Conservation (phyloP, 2,329 filamentous ascomycete species). For the Mollisia scopiformis region DNA sequence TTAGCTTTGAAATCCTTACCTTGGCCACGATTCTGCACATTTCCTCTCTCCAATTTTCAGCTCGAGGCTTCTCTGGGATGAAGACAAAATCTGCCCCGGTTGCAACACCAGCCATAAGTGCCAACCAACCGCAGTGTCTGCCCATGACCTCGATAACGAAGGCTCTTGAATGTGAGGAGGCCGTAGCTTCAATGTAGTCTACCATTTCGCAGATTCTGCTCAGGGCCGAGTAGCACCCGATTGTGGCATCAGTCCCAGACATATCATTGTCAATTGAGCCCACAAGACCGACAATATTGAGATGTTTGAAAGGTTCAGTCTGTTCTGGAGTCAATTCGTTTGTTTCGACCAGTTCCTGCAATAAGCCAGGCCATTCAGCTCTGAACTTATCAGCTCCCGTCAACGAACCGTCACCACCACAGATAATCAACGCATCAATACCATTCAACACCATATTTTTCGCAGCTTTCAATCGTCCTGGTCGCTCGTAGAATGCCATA, state of each 20-base stretch:
- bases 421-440: slow-evolving; percentile 95
- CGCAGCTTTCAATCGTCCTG: slow-evolving; percentile 80
- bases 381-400: slow-evolving; percentile 96
- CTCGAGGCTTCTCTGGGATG: slow-evolving; percentile 90
- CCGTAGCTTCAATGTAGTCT: slow-evolving; percentile 95
- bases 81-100: slow-evolving; percentile 97
- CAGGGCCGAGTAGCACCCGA: slow-evolving; percentile 94
- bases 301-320: slow-evolving; percentile 74
- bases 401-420: slow-evolving; percentile 93
- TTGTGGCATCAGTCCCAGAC: slow-evolving; percentile 94
- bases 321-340: slow-evolving; percentile 73
- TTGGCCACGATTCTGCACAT: slow-evolving; percentile 80
- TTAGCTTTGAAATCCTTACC: slow-evolving; percentile 45
- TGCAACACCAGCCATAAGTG: slow-evolving; percentile 92
- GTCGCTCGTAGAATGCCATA: slow-evolving; percentile 87
- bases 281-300: slow-evolving; percentile 96
- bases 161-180: slow-evolving; percentile 89
- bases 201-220: slow-evolving; percentile 93
- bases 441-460: slow-evolving; percentile 94
- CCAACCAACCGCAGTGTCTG: slow-evolving; percentile 95
- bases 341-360: slow-evolving; percentile 80
- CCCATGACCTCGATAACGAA: slow-evolving; percentile 99
- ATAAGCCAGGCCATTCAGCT: slow-evolving; percentile 84
- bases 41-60: slow-evolving; percentile 84
- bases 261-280: slow-evolving; percentile 99